Base-by-base conservation (phyloP, 768 basidiomycete species). In the Boletus sp. region DNA sequence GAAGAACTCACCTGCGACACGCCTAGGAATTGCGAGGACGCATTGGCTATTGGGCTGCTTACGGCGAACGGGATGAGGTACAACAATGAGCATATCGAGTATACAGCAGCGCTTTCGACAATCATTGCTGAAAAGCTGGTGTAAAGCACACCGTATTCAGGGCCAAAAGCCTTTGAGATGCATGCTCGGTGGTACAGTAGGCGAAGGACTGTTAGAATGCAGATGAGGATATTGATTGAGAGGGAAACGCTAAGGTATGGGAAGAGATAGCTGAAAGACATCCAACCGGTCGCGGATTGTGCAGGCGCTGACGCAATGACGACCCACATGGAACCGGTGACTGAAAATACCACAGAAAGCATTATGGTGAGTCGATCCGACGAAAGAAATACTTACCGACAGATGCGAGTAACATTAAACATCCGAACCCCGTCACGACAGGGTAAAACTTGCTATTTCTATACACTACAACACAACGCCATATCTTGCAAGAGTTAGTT, bases 41-140 rank as follows among this genome's bases (percentile, higher is more conserved):
- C 64, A 40, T 63, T 63, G 24, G 67, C 62, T 24, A 72, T 35
- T 1, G 70, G 61, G 42, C 58, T 73, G 10, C 51, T 30, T 4
- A 12, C 5, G 24, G 58, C 64, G 28, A 60, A 72, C 0, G 70
- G 72, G 20, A 74, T 41, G 37, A 74, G 65, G 47, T 74, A 75
- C 0, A 73, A 36, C 44, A 74, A 41, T 0, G 73, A 75, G 32
- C 61, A 64, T 45, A 64, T 60, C 11, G 73, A 30, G 47, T 76
- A 74, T 15, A 75, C 60, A 4, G 71, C 58, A 14, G 73, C 71
- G 6, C 72, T 73, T 58, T 74, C 73, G n/a, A 75, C 48, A 7
- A 74, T 56, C 67, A 74, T 71, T 11, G 72, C 50, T n/a, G 72
- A 68, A 33, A 75, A 66, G 55, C 66, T 67, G 17, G 68, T 48